A percentile compares a stretch with the other conserved stretches of the same genome.
These are phyloP conservation scores for Ceratocystis cubensis DNA, from an alignment of 2,329 filamentous ascomycete species.

Conservation along the genomic window DNA sequence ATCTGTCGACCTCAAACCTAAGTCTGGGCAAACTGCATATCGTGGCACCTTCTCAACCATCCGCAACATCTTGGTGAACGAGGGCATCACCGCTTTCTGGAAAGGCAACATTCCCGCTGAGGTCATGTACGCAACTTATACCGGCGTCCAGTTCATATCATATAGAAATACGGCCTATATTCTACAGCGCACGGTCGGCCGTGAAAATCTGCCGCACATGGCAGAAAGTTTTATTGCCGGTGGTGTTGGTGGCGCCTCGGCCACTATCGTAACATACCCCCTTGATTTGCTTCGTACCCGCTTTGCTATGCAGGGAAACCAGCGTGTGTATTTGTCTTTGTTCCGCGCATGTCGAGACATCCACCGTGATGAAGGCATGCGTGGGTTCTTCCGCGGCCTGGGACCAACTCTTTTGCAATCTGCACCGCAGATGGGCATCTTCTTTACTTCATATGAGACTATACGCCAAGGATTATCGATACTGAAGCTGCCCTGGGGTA, in stretches of 20 bases:
- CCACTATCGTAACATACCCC: conserved; percentile 78
- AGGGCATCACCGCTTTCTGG: conserved; percentile 82
- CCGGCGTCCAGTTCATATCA: conserved; percentile 75
- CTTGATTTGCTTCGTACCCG: conserved; percentile 85
- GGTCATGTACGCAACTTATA: conserved; percentile 84
- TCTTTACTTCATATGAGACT: conserved; percentile 81
- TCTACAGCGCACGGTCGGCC: conserved; percentile 42
- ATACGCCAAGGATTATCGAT: conserved; percentile 48
- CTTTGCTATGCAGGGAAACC: conserved; percentile 83
- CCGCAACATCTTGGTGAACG: conserved; percentile 60
- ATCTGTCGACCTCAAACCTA: conserved; percentile 21
- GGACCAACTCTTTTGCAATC: conserved; percentile 75
- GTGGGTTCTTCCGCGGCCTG: conserved; percentile 80
- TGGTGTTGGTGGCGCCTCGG: conserved; percentile 66
- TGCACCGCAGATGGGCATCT: conserved; percentile 91
- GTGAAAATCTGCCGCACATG: conserved; percentile 44
- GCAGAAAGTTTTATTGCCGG: conserved; percentile 73
- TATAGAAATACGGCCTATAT: conserved; percentile 65
- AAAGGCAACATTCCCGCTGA: conserved; percentile 97
- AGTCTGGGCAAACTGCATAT: conserved; percentile 36
- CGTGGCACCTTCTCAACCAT: conserved; percentile 68
- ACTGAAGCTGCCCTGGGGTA: conserved; percentile 54
- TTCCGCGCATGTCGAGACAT: conserved; percentile 60
- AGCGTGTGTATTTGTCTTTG: conserved; percentile 67
- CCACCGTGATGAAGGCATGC: conserved; percentile 55